Evolutionary conservation across 768 basidiomycete species (phyloP).

Genomic region (Agaricus bisporus): DNA sequence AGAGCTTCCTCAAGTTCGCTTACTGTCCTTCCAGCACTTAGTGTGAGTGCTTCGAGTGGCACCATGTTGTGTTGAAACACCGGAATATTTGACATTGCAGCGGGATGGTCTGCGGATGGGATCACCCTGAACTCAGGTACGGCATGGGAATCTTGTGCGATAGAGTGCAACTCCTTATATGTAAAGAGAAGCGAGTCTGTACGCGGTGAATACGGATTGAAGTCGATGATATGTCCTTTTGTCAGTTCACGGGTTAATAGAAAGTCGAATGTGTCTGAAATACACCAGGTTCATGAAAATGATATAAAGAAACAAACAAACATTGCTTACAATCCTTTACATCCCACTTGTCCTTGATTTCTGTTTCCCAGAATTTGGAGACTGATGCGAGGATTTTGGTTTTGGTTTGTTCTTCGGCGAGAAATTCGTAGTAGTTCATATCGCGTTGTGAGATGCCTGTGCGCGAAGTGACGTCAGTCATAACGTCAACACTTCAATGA

Average conservation of each 20-base stretch:
- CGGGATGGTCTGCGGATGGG: conserved; percentile 69
- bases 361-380: conserved; percentile 57
- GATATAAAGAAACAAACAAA: background rate
- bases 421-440: conserved; percentile 81
- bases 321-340: conserved; percentile 58
- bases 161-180: conserved; percentile 62
- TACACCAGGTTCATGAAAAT: background rate
- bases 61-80: conserved; percentile 84
- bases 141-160: conserved; percentile 19
- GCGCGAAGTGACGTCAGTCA: background rate
- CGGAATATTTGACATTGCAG: conserved; percentile 61
- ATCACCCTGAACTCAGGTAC: conserved; percentile 57
- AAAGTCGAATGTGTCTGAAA: conserved; percentile 77
- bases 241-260: conserved; percentile 77
- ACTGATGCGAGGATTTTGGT: conserved; percentile 47
- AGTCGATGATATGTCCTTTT: conserved; percentile 80
- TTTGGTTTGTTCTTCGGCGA: conserved; percentile 57
- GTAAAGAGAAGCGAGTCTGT: conserved; percentile 88
- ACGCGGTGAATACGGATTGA: conserved; percentile 80
- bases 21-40: conserved; percentile 70
- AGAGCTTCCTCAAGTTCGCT: conserved; percentile 67
- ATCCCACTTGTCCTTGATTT: conserved; percentile 45
- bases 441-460: conserved; percentile 86
- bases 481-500: background rate
- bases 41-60: conserved; percentile 78